phyloP scores from a whole-genome alignment of 1,139 yeast species.

The Scheffersomyces titani region DNA sequence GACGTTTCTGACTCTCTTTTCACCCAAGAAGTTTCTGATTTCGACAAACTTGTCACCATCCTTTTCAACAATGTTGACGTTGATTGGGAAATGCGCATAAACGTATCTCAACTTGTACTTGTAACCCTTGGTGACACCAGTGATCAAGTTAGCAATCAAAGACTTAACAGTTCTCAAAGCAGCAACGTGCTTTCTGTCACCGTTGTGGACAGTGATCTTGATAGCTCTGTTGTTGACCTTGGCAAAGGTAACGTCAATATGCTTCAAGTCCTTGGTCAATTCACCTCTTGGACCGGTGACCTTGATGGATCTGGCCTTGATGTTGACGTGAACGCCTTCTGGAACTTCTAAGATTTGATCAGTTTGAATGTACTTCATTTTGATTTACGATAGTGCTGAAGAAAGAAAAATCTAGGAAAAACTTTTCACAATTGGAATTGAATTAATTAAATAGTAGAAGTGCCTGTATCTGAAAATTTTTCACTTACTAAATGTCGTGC shows the following conservation, averaged over 20 bases:
- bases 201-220: constrained; percentile 94
- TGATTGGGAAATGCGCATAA: constrained; percentile 99
- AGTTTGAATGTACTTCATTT: constrained; percentile 92
- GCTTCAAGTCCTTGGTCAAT: constrained; percentile 87
- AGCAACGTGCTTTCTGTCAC: constrained; percentile 99
- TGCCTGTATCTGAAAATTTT: neutral
- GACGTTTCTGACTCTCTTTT: constrained; percentile 90
- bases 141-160: constrained; percentile 87
- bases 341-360: constrained; percentile 92
- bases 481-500: neutral
- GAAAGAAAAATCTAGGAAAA: constrained; percentile 8
- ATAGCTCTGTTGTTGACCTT: constrained; percentile 73
- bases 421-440: constrained; percentile 2
- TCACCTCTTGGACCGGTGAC: constrained; percentile 99
- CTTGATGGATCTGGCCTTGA: constrained; percentile 88
- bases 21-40: constrained; percentile 99
- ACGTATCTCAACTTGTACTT: constrained; percentile 99
- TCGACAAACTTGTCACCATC: constrained; percentile 80
- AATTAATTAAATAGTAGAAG: neutral
- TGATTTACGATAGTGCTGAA: constrained; percentile 19
- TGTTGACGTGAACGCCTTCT: constrained; percentile 88
- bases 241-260: constrained; percentile 89
- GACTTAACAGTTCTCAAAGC: constrained; percentile 98
- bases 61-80: constrained; percentile 82
- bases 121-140: constrained; percentile 99